Evolutionary conservation across 345 rosid species (phyloP).

Genomic region (Eucalyptus leucophloia): DNA sequence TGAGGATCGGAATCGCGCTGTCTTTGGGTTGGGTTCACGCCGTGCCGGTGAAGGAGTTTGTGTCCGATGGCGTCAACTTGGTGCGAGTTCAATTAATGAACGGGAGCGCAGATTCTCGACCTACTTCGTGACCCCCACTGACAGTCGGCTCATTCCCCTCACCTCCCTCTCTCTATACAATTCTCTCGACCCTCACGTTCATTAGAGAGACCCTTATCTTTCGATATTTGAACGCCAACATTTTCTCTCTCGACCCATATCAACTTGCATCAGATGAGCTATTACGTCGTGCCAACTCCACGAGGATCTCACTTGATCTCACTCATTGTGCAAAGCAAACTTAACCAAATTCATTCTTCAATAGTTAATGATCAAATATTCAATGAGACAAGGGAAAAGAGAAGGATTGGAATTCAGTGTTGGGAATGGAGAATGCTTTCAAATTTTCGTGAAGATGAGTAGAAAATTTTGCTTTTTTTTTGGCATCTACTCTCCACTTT

Average conservation of each 20-base stretch:
- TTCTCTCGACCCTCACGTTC: neutral
- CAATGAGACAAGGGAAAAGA: neutral
- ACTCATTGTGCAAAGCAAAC: neutral
- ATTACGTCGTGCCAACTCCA: neutral
- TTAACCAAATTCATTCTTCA: too few species aligned
- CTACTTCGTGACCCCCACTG: neutral
- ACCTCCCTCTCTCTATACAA: neutral
- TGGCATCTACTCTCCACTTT: neutral
- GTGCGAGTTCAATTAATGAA: neutral
- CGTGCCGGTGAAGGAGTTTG: neutral
- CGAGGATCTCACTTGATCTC: neutral
- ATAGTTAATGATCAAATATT: neutral
- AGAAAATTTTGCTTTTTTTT: neutral
- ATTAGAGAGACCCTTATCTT: neutral
- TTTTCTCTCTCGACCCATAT: neutral
- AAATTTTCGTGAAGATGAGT: neutral
- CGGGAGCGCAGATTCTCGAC: neutral
- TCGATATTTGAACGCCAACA: neutral
- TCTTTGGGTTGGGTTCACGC: neutral
- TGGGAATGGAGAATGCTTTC: neutral
- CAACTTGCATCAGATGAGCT: neutral
- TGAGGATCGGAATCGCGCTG: neutral
- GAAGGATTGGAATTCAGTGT: neutral
- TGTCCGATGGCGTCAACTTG: neutral
- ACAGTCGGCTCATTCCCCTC: neutral